Conservation (phyloP, 2,329 filamentous ascomycete species). For the Aureobasidium vineae region DNA sequence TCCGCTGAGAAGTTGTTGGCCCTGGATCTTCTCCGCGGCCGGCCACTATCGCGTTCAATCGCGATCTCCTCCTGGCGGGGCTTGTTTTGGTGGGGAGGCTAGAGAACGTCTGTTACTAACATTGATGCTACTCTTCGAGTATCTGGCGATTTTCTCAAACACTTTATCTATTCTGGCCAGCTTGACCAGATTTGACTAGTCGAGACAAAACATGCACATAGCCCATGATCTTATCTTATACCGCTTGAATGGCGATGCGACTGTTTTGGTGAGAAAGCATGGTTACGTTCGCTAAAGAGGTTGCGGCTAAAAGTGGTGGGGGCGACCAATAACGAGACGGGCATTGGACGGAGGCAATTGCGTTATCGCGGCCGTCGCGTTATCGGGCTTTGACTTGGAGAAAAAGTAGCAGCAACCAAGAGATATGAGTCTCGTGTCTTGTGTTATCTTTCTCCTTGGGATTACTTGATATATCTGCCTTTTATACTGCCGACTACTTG, state of each 20-base stretch:
- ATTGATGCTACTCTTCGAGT: background rate
- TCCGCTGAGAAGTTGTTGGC: background rate
- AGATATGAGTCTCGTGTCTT: conserved; percentile 3
- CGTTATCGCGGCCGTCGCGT: conserved; percentile 18
- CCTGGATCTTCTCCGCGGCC: conserved; percentile 18
- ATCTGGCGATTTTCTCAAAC: too few species aligned
- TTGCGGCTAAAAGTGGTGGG: background rate
- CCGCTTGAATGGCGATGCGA: background rate
- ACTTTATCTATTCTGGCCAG: background rate
- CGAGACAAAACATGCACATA: too few species aligned
- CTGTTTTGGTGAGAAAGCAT: background rate
- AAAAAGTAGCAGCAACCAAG: conserved; percentile 13
- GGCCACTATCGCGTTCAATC: background rate
- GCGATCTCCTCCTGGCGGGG: background rate
- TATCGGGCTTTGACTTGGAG: conserved; percentile 18
- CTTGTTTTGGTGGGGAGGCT: background rate
- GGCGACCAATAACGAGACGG: conserved; percentile 12
- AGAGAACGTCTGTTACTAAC: conserved; percentile 14
- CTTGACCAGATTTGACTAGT: too few species aligned
- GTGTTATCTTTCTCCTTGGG: conserved; percentile 4
- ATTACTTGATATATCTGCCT: background rate
- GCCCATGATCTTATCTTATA: background rate
- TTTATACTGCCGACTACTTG: conserved; percentile 12
- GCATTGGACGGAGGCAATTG: conserved; percentile 24
- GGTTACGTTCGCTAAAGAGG: background rate